Percentiles rank a stretch among this genome's conserved stretches.
Evolutionary conservation across 208 protist genomes (phyloP).

Genomic region (Porcisia hertigi): DNA sequence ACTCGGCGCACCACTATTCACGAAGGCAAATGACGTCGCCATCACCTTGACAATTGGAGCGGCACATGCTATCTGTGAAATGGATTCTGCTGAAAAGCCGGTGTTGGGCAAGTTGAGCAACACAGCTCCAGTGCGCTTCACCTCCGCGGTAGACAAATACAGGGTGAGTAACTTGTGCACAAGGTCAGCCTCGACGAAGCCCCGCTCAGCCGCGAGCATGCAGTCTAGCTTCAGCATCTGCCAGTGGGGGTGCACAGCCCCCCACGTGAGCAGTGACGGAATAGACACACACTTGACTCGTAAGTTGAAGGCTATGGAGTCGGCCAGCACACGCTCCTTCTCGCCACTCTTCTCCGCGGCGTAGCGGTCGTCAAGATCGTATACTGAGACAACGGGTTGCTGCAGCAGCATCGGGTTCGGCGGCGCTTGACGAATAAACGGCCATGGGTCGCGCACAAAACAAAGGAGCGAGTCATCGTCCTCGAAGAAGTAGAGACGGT

Average conservation of each 20-base stretch:
- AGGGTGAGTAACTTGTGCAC: constrained; percentile 47
- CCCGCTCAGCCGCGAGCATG: constrained; percentile 46
- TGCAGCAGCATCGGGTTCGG: constrained; percentile 42
- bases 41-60: constrained; percentile 41
- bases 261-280: constrained; percentile 86
- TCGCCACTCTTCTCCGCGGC: constrained; percentile 14
- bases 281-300: constrained; percentile 54
- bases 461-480: constrained; percentile 52
- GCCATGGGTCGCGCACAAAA: constrained; percentile 75
- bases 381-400: constrained; percentile 46
- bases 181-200: constrained; percentile 39
- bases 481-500: constrained; percentile 79
- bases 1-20: not conserved
- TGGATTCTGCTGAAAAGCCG: constrained; percentile 26
- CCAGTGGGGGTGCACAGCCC: constrained; percentile 47
- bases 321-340: constrained; percentile 64
- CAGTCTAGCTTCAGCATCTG: constrained; percentile 49
- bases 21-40: constrained; percentile 12
- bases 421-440: constrained; percentile 70
- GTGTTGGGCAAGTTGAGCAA: constrained; percentile 74
- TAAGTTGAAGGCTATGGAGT: constrained; percentile 78
- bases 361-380: constrained; percentile 35
- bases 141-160: constrained; percentile 63
- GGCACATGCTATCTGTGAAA: constrained; percentile 12
- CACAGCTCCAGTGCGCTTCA: constrained; percentile 68